Percentiles rank a stretch among this genome's conserved stretches.
Conservation (phyloP, 352 stramenopile genomes). For the Phytophthora fragariae region DNA sequence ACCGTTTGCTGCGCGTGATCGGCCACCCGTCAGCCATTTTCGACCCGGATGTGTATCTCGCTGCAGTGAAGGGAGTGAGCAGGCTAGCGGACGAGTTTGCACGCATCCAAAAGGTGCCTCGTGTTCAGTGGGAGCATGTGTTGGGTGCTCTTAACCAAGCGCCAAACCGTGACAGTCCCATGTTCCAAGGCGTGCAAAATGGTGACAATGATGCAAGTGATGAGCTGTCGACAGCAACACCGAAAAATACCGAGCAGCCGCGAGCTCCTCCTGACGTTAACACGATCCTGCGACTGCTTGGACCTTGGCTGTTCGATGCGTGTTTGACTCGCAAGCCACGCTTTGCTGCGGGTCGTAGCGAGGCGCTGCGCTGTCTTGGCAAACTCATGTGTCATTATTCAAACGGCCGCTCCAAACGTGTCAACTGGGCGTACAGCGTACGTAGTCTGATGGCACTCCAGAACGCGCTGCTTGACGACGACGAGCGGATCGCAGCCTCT, state of each 20-base stretch:
- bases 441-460: slow-evolving; percentile 87
- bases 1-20: slow-evolving; percentile 83
- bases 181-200: slow-evolving; percentile 60
- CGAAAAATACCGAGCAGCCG: slow-evolving; percentile 40
- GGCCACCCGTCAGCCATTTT: slow-evolving; percentile 83
- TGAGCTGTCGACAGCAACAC: slow-evolving; percentile 19
- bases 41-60: slow-evolving; percentile 86
- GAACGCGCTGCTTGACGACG: slow-evolving; percentile 78
- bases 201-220: slow-evolving; percentile 33
- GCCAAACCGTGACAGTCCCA: slow-evolving; percentile 48
- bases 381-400: slow-evolving; percentile 77
- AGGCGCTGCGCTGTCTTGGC: slow-evolving; percentile 80
- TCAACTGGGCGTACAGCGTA: slow-evolving; percentile 86
- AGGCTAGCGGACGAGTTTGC: slow-evolving; percentile 82
- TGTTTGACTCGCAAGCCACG: slow-evolving; percentile 76
- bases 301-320: slow-evolving; percentile 88
- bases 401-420: slow-evolving; percentile 76
- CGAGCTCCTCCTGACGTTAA: slow-evolving; percentile 86
- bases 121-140: slow-evolving; percentile 80
- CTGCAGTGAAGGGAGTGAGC: slow-evolving; percentile 85
- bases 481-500: slow-evolving; percentile 81
- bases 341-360: slow-evolving; percentile 76
- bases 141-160: slow-evolving; percentile 69
- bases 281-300: slow-evolving; percentile 79
- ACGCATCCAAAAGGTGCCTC: slow-evolving; percentile 65